Evolutionary conservation across 345 rosid genomes (phyloP).

Genomic region (Salix exigua): DNA sequence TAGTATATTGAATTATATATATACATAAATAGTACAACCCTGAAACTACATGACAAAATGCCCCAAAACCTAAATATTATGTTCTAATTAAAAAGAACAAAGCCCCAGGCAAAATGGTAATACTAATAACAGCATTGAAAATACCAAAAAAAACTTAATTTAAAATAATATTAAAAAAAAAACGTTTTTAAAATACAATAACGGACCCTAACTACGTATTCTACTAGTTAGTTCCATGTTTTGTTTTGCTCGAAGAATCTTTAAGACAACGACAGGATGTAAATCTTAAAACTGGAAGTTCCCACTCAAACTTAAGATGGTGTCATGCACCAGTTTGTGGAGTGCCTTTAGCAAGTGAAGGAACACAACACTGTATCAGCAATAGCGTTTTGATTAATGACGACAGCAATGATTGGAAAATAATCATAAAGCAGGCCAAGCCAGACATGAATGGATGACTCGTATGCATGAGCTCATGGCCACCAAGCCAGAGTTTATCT

Average conservation of each 20-base stretch:
- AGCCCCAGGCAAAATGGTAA: too few relatives aligned
- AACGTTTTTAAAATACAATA: too few relatives aligned
- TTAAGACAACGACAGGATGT: not conserved
- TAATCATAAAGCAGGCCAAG: not conserved
- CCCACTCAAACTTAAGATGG: not conserved
- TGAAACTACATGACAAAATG: too few relatives aligned
- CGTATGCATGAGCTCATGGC: constrained; percentile 14
- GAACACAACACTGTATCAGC: not conserved
- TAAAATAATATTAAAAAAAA: too few relatives aligned
- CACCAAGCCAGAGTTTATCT: constrained; percentile 21
- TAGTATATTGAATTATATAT: too few relatives aligned
- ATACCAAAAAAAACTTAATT: too few relatives aligned
- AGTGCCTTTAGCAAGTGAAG: not conserved
- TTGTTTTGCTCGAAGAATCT: not conserved
- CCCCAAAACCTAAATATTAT: too few relatives aligned
- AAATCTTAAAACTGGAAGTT: not conserved
- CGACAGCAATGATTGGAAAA: constrained; percentile 20
- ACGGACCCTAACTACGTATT: too few relatives aligned
- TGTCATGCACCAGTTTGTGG: not conserved
- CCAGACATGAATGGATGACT: constrained; percentile 9
- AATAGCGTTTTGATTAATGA: not conserved
- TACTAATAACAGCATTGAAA: too few relatives aligned
- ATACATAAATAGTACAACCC: too few relatives aligned
- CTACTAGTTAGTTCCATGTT: not conserved
- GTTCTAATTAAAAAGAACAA: too few relatives aligned